Evolutionary conservation across 2,329 filamentous ascomycete species (phyloP), one percentile per base, ranked within the genome.

Genomic region (Talaromyces funiculosus): DNA sequence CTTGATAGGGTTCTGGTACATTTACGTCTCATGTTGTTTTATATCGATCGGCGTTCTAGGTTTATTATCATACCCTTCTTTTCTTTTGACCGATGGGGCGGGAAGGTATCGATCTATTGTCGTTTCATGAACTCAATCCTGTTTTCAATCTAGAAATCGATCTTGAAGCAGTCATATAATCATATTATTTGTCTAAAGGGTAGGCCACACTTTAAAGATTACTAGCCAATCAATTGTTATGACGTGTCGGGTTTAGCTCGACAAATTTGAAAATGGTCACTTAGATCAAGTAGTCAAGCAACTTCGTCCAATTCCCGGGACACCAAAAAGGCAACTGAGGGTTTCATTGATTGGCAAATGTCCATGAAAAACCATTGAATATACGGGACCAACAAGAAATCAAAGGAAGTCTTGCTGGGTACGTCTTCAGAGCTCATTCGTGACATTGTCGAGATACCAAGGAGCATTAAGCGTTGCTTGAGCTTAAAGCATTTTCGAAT

Each of bases 1-100:
- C 72, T 43, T 75, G 65, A 57, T 22, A n/a, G 31, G 10, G 61
- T 78, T 12, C 29, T 14, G 6, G 20, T 53, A 38, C 4, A 40
- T 40, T n/a, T 35, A 3, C 24, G n/a, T 40, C 12, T 40, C 6
- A 9, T 54, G 12, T 38, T 38, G 22, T 29, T 38, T 10, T 26
- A 16, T 51, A 38, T 51, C 16, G 10, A 57, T 26, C 6, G 56
- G 56, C 43, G 56, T 58, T 57, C 5, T 9, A 31, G 56, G 43
- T 49, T 24, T 20, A 47, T 18, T 16, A 37, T 54, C 51, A 54
- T 54, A 38, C 35, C 51, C 51, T 54, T 38, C 14, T 3, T 47
- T 54, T 54, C 51, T n/a, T 22, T 40, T 54, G 16, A 14, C 4
- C 3, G 29, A 12, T 20, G 18, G 2, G 29, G 24, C 45, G 1